Percentiles rank a stretch among this genome's conserved stretches.
These are phyloP conservation scores for Trichopus zeylanicus DNA, from an alignment of 116 monocot species.

Conservation along the genomic window DNA sequence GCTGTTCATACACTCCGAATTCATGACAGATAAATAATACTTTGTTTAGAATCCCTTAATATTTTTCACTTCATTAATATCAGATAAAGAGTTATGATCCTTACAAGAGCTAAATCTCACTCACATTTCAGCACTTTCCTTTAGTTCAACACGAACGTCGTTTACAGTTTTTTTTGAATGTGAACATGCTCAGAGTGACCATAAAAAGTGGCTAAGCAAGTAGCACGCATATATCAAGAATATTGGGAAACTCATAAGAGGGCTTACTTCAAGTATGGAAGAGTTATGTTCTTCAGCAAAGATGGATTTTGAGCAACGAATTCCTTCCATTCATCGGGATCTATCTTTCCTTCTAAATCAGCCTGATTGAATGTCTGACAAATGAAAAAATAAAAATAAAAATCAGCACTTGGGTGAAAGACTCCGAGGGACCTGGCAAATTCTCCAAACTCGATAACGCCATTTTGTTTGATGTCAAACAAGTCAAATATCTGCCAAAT, in stretches of 20 bases:
- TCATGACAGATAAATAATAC: no score
- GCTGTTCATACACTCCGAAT: no score
- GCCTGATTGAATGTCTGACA: conserved; percentile 76
- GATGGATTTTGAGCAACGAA: conserved; percentile 65
- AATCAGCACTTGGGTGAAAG: conserved; percentile 46
- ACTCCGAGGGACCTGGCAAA: conserved; percentile 79
- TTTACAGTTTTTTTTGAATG: no score
- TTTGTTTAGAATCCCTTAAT: no score
- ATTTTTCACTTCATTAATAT: no score
- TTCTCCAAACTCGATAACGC: conserved; percentile 90
- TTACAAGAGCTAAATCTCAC: no score
- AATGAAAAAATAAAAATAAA: background rate
- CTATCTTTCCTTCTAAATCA: conserved; percentile 68
- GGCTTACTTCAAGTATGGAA: conserved; percentile 64
- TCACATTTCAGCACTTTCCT: no score
- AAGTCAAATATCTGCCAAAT: conserved; percentile 89
- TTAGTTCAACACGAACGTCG: no score
- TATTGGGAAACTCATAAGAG: background rate
- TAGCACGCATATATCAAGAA: background rate
- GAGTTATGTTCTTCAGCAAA: conserved; percentile 59
- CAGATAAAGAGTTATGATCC: no score
- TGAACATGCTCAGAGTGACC: no score
- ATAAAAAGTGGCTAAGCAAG: no score
- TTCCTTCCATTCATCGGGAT: conserved; percentile 77
- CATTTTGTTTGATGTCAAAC: conserved; percentile 81